phyloP scores from a whole-genome alignment of 1,284 basidiomycete genomes.

The Rhodotorula sp. region DNA sequence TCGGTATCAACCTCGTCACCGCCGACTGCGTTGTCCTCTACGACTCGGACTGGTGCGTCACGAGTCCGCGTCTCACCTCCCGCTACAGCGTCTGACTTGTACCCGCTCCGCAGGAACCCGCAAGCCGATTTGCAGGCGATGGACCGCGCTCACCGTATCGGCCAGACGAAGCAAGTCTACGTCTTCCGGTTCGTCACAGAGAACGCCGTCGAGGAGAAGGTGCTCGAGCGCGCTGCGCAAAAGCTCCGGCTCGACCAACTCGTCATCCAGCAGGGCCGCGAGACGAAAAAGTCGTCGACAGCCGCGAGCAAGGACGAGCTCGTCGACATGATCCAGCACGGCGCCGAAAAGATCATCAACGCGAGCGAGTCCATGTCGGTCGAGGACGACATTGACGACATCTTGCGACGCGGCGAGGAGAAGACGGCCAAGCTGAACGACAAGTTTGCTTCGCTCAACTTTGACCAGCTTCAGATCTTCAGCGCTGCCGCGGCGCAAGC shows the following conservation, averaged over 20 bases:
- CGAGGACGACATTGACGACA: slow-evolving; percentile 91
- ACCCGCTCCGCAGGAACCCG: slow-evolving; percentile 68
- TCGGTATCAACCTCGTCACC: slow-evolving; percentile 94
- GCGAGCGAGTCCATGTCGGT: slow-evolving; percentile 65
- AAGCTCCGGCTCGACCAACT: slow-evolving; percentile 94
- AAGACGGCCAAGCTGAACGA: slow-evolving; percentile 83
- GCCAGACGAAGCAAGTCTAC: slow-evolving; percentile 98
- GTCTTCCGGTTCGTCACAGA: slow-evolving; percentile 98
- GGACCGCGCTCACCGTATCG: slow-evolving; percentile 98
- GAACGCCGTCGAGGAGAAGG: slow-evolving; percentile 92
- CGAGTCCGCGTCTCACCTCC: not conserved
- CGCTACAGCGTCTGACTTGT: not conserved
- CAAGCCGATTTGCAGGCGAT: slow-evolving; percentile 99
- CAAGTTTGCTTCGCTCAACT: slow-evolving; percentile 89
- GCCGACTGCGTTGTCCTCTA: slow-evolving; percentile 98
- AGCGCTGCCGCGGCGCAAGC: slow-evolving; percentile 64
- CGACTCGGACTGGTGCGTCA: slow-evolving; percentile 80
- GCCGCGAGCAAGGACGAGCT: slow-evolving; percentile 95
- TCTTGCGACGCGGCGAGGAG: slow-evolving; percentile 88
- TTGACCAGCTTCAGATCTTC: slow-evolving; percentile 96
- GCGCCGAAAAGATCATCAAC: slow-evolving; percentile 95
- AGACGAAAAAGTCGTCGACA: slow-evolving; percentile 54
- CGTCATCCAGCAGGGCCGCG: slow-evolving; percentile 93
- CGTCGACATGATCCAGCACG: slow-evolving; percentile 97
- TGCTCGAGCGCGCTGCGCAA: slow-evolving; percentile 94